Evolutionary conservation across 108 stramenopile species (phyloP).

Genomic region (Fistulifera pelliculosa): DNA sequence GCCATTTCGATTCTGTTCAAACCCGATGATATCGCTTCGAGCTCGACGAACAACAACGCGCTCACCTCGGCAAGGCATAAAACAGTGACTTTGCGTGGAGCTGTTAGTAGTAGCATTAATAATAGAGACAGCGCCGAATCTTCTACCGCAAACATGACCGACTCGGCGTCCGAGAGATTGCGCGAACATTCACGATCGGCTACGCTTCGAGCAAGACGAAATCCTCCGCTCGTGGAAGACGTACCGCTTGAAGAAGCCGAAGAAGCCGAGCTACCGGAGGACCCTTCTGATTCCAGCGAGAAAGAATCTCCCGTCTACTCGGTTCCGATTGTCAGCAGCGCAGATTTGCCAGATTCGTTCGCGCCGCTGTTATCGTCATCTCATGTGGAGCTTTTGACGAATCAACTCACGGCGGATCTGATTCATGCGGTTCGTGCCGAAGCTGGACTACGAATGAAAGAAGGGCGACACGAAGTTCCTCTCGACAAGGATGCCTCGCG

Average conservation of each 20-base stretch:
- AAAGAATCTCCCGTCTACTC: neutral
- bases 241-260: neutral
- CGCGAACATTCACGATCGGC: no score
- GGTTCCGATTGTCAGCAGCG: neutral
- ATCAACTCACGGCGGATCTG: slow-evolving; percentile 68
- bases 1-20: slow-evolving; percentile 71
- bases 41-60: slow-evolving; percentile 5
- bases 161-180: neutral
- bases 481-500: slow-evolving; percentile 67
- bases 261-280: neutral
- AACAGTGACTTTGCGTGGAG: neutral
- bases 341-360: slow-evolving; percentile 76
- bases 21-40: slow-evolving; percentile 50
- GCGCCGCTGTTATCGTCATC: slow-evolving; percentile 79
- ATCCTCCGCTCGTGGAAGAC: neutral
- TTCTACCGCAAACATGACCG: neutral
- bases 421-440: slow-evolving; percentile 64
- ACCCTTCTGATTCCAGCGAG: neutral
- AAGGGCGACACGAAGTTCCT: slow-evolving; percentile 68
- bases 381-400: slow-evolving; percentile 54
- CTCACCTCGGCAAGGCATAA: neutral
- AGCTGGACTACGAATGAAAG: slow-evolving; percentile 43
- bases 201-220: no score
- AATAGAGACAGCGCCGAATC: neutral
- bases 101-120: neutral